Evolutionary conservation across 2,329 filamentous ascomycete species (phyloP).

Genomic region (Verticillium alfalfae): DNA sequence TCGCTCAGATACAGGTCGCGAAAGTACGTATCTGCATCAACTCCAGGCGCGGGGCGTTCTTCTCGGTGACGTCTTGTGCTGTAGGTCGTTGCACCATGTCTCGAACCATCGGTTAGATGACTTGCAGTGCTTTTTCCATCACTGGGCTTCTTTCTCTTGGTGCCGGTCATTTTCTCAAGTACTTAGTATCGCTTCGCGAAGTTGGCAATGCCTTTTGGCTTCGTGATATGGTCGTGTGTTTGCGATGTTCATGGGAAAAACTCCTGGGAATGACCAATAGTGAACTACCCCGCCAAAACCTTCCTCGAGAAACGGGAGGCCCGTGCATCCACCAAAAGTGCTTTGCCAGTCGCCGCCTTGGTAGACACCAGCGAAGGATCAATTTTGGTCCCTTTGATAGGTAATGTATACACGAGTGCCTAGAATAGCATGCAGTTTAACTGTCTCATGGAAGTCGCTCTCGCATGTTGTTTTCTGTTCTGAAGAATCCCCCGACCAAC

Average conservation of each 20-base stretch:
- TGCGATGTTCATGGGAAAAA: too few species aligned
- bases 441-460: too few species aligned
- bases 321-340: neutral
- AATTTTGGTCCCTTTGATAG: too few species aligned
- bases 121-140: too few species aligned
- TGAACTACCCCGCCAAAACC: neutral
- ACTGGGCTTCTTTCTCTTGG: neutral
- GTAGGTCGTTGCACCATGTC: neutral
- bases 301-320: neutral
- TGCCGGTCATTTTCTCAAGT: neutral
- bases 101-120: neutral
- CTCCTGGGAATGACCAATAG: too few species aligned
- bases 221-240: neutral
- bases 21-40: constrained; percentile 10
- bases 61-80: neutral
- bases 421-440: too few species aligned
- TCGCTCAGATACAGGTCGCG: constrained; percentile 32
- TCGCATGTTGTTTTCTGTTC: too few species aligned
- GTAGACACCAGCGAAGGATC: too few species aligned
- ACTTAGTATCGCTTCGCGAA: neutral
- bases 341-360: neutral
- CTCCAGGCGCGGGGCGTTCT: neutral
- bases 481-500: too few species aligned
- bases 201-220: neutral
- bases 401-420: neutral